These are phyloP conservation scores for Chenopodium quinoa DNA, from an alignment of 148 eudicot species.

Conservation along the genomic window DNA sequence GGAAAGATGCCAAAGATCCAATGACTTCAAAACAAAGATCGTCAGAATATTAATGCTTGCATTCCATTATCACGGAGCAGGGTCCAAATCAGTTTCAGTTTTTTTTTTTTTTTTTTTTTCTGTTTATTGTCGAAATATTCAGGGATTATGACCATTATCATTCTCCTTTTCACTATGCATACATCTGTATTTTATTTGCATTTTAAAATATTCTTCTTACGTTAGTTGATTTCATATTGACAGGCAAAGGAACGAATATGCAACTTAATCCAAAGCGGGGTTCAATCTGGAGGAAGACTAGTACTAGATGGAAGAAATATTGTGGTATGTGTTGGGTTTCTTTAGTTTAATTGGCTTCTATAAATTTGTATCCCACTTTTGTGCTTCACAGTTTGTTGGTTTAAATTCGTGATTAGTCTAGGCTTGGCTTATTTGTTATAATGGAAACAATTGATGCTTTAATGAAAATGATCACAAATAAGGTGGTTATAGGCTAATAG, in stretches of 20 bases:
- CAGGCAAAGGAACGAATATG: slow-evolving; percentile 92
- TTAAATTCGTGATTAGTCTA: background rate
- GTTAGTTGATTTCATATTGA: background rate
- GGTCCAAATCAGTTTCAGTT: no score
- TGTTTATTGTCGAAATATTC: no score
- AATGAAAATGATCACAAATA: background rate
- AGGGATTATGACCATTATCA: no score
- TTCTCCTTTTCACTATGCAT: no score
- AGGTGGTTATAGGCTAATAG: background rate
- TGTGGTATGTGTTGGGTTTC: slow-evolving; percentile 41
- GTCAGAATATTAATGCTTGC: no score
- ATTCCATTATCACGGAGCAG: no score
- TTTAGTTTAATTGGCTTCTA: background rate
- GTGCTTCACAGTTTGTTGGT: background rate
- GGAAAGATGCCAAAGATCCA: no score
- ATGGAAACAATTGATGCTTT: no score
- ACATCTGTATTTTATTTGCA: background rate
- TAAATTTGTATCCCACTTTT: background rate
- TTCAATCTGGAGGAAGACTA: slow-evolving; percentile 78
- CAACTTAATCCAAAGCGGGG: slow-evolving; percentile 80
- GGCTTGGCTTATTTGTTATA: no score
- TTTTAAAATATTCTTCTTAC: background rate
- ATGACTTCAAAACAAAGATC: no score
- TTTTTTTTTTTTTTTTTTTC: no score
- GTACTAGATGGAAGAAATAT: slow-evolving; percentile 86